phyloP scores from a whole-genome alignment of 2,329 filamentous ascomycete species.

The Fusarium decemcellulare region DNA sequence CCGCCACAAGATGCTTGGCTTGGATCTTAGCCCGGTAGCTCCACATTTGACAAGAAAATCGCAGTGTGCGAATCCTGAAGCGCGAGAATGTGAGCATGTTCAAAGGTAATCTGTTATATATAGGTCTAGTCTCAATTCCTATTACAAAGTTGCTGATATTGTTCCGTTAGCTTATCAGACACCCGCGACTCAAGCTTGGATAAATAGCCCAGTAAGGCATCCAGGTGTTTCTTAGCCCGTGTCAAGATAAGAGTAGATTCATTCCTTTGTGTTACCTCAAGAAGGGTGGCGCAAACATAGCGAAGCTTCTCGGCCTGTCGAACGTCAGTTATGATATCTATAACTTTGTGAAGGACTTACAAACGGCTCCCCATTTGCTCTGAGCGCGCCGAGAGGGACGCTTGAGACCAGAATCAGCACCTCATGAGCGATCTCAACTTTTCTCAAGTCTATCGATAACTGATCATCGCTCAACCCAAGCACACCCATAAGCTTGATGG shows the following conservation, averaged over 20 bases:
- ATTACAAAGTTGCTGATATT: no score
- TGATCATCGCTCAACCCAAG: neutral
- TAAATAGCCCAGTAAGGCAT: conserved; percentile 6
- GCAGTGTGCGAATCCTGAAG: no score
- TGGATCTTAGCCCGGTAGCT: no score
- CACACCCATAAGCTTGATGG: neutral
- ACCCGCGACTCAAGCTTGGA: conserved; percentile 21
- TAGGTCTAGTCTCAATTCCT: no score
- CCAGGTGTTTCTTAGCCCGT: conserved; percentile 10
- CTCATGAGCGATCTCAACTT: conserved; percentile 1
- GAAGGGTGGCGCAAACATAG: neutral
- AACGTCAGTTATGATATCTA: no score
- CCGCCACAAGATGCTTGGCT: no score
- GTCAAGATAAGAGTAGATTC: conserved; percentile 4
- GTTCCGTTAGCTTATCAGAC: conserved; percentile 4
- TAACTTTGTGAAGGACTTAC: neutral
- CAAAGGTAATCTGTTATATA: no score
- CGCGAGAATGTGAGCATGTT: no score
- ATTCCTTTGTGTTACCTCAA: neutral
- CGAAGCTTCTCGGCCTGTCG: neutral
- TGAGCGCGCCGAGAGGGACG: neutral
- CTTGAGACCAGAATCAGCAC: neutral
- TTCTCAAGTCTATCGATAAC: neutral
- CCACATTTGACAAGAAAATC: no score
- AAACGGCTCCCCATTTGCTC: neutral